Conservation (phyloP, 2,329 filamentous ascomycete genomes). For the Fusarium xyrophilum region DNA sequence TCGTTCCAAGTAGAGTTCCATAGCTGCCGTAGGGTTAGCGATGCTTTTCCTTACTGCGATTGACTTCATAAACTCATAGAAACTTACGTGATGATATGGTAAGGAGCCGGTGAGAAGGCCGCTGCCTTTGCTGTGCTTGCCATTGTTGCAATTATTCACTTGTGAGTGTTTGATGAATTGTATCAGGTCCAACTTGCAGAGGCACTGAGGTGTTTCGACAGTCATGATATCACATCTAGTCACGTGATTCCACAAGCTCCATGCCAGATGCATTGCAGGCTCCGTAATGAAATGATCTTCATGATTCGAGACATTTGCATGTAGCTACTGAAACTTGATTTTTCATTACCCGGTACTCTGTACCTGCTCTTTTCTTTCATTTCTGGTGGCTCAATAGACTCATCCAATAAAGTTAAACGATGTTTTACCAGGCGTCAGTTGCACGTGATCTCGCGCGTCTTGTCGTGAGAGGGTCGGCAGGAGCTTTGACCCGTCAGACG, state of each 20-base stretch:
- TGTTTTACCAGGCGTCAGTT: background rate
- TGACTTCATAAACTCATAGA: conserved; percentile 4
- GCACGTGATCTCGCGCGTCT: background rate
- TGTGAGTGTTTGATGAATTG: conserved; percentile 4
- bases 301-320: background rate
- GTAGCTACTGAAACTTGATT: background rate
- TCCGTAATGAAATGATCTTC: background rate
- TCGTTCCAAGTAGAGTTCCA: conserved; percentile 84
- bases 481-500: background rate
- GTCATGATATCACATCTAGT: conserved; percentile 41
- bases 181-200: conserved; percentile 21
- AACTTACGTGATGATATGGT: conserved; percentile 76
- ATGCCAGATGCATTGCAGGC: background rate
- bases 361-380: background rate
- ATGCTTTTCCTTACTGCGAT: background rate
- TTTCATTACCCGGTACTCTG: too few species aligned
- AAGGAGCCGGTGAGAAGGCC: conserved; percentile 71
- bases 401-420: background rate
- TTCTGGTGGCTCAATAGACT: background rate
- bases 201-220: conserved; percentile 2
- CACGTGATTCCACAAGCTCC: conserved; percentile 42
- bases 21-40: conserved; percentile 64
- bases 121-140: conserved; percentile 56
- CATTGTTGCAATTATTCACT: conserved; percentile 48
- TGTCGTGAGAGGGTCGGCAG: background rate